Evolutionary conservation across 2,329 filamentous ascomycete genomes (phyloP).

Genomic region (Atkinsonella texensis): DNA sequence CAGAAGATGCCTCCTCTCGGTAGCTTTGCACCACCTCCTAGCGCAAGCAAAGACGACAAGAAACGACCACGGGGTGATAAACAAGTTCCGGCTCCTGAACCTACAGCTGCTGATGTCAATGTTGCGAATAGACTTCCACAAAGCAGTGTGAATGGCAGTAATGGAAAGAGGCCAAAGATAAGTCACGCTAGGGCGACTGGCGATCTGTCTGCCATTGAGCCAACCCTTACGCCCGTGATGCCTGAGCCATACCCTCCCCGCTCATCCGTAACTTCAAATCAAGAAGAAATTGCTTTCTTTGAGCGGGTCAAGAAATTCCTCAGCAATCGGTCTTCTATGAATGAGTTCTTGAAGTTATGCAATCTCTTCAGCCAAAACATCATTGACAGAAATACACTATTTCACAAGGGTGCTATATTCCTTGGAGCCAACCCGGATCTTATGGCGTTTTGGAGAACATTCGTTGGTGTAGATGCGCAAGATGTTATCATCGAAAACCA

Average conservation of each 20-base stretch:
- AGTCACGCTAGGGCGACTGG: slow-evolving; percentile 52
- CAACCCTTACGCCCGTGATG: slow-evolving; percentile 76
- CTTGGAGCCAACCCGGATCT: slow-evolving; percentile 82
- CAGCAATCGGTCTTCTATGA: slow-evolving; percentile 81
- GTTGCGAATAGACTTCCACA: slow-evolving; percentile 22
- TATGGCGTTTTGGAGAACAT: slow-evolving; percentile 77
- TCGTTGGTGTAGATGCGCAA: slow-evolving; percentile 65
- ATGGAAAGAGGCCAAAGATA: slow-evolving; percentile 59
- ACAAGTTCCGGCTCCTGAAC: slow-evolving; percentile 33
- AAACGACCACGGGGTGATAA: slow-evolving; percentile 62
- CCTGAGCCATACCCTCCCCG: slow-evolving; percentile 78
- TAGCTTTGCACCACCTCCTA: slow-evolving; percentile 75
- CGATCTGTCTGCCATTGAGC: slow-evolving; percentile 58
- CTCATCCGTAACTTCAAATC: slow-evolving; percentile 57
- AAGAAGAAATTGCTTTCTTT: slow-evolving; percentile 87
- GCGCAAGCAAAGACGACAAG: slow-evolving; percentile 80
- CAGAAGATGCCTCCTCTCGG: slow-evolving; percentile 87
- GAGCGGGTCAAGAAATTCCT: slow-evolving; percentile 95
- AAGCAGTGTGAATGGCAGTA: slow-evolving; percentile 23
- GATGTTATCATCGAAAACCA: slow-evolving; percentile 72
- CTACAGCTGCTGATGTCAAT: slow-evolving; percentile 31
- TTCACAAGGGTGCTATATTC: slow-evolving; percentile 73
- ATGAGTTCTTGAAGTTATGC: slow-evolving; percentile 93
- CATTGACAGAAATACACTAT: slow-evolving; percentile 72
- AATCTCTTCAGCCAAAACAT: slow-evolving; percentile 91